Conservation (phyloP, 2,329 filamentous ascomycete species). For the Fusarium chaquense region DNA sequence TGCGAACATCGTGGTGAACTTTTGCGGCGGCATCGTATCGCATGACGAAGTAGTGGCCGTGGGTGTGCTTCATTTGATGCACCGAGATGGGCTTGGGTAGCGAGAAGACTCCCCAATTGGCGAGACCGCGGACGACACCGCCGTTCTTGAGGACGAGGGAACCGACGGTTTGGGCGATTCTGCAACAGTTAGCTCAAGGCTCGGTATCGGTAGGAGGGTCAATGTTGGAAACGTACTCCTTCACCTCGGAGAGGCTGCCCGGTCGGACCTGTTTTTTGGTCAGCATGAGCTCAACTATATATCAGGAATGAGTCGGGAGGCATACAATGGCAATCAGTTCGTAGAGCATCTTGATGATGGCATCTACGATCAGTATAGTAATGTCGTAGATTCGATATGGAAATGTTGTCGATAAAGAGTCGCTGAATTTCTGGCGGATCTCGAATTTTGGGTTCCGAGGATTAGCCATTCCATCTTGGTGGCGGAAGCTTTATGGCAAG, state of each 20-base stretch:
- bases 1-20: conserved; percentile 80
- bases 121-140: conserved; percentile 90
- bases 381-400: conserved; percentile 32
- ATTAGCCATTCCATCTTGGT: conserved; percentile 46
- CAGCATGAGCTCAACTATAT: conserved; percentile 36
- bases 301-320: conserved; percentile 32
- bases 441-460: conserved; percentile 48
- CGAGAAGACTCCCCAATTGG: conserved; percentile 94
- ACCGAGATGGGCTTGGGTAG: conserved; percentile 83
- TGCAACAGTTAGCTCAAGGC: conserved; percentile 53
- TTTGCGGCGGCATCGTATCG: conserved; percentile 85
- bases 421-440: conserved; percentile 44
- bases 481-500: conserved; percentile 20
- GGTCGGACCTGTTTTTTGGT: conserved; percentile 79
- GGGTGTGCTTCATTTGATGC: conserved; percentile 84
- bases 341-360: conserved; percentile 82
- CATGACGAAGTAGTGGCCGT: conserved; percentile 98
- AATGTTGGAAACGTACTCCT: conserved; percentile 76
- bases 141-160: conserved; percentile 83
- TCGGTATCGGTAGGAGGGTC: neutral
- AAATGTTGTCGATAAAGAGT: conserved; percentile 26
- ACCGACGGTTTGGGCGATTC: conserved; percentile 89
- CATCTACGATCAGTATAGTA: conserved; percentile 45
- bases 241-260: conserved; percentile 89
- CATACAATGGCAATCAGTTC: conserved; percentile 95